Evolutionary conservation across 805 yeast species (phyloP), one percentile per base, ranked within the genome.

Genomic region (Candida methanosorbosa): DNA sequence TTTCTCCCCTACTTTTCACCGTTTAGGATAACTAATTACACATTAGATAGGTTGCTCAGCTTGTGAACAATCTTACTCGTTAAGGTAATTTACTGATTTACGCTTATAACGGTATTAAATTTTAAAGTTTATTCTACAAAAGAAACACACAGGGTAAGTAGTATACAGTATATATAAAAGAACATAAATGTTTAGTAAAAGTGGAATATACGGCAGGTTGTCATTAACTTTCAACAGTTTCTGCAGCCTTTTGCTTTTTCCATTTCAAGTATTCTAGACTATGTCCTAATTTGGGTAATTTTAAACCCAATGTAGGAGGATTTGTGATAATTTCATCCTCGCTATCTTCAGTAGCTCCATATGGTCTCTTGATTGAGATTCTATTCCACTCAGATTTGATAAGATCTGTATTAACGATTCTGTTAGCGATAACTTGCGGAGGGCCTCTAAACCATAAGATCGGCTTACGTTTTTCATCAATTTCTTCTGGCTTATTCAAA

Each of bases 391-490:
- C 33, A 22, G 33, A 21, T 23, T 30, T 30, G 5, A 30, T 27
- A 15, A 29, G 24, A 3, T 27, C 53, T 34, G 36, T 50, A 30
- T 47, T 55, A 34, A 52, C 37, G 18, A 68, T 37, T 38, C 79
- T 50, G 40, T 61, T 63, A 5, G 59, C 49, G 15, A 72, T 49
- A 21, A 64, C 58, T 9, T 70, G 60, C 18, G 86, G 82, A 2
- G 87, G 81, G 1, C 83, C 74, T 46, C 79, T 66, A 52, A 73
- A 80, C 83, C 87, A 81, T 14, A 81, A 51, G 13, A 74, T 46
- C 25, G 75, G 74, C 12, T 41, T 27, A 26, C 41, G 45, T 2
- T 25, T 22, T 14, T 35, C 38, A 7, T 35, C 30, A n/a, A 34
- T 37, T 13, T 45, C 52, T 20, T 44, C 48, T 5, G 47, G 45